phyloP scores from a whole-genome alignment of 768 basidiomycete species.

The Lactarius evosmus region DNA sequence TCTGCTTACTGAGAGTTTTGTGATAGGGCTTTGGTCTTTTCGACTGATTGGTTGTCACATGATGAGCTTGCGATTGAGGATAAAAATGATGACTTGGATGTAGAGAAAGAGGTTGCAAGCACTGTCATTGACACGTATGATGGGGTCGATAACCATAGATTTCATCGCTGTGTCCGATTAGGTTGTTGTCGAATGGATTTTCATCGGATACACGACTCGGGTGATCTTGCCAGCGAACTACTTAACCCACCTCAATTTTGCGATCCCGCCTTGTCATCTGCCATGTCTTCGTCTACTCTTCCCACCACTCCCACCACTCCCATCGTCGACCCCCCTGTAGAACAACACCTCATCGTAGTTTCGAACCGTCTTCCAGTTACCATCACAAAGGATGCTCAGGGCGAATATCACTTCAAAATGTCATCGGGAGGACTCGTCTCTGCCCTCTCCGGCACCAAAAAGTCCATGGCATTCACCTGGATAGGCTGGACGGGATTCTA shows the following conservation, averaged over 20 bases:
- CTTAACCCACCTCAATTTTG: conserved; percentile 7
- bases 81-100: neutral
- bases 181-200: neutral
- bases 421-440: conserved; percentile 97
- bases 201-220: conserved; percentile 7
- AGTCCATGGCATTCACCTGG: conserved; percentile 97
- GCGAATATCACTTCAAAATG: conserved; percentile 99
- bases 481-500: conserved; percentile 94
- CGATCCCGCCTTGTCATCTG: neutral
- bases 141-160: neutral
- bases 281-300: conserved; percentile 14
- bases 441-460: conserved; percentile 96
- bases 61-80: neutral
- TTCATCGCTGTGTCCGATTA: conserved; percentile 18
- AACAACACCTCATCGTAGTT: conserved; percentile 86
- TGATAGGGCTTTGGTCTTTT: conserved; percentile 89
- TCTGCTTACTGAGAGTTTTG: conserved; percentile 17
- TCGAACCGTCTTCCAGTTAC: conserved; percentile 95
- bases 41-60: conserved; percentile 49
- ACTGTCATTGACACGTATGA: neutral
- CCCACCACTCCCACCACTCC: conserved; percentile 15
- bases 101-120: neutral
- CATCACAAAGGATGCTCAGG: conserved; percentile 87
- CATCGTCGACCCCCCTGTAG: conserved; percentile 39
- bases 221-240: conserved; percentile 17